Percentiles rank a stretch among this genome's conserved stretches.
phyloP scores from a whole-genome alignment of 1,284 basidiomycete species.

The Cutaneotrichosporon sp. region DNA sequence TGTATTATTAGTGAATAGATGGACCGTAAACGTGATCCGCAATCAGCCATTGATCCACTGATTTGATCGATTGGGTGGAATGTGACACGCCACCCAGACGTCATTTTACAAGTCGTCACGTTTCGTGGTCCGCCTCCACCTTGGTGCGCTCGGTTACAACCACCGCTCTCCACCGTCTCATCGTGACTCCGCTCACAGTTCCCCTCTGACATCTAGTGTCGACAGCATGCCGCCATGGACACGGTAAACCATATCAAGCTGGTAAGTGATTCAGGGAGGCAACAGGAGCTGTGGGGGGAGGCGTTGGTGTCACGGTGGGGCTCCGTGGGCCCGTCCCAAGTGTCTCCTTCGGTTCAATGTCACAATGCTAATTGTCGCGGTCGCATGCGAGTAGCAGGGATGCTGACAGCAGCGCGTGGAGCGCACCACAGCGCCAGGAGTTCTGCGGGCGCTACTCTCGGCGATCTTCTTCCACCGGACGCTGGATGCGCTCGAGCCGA shows the following conservation, averaged over 20 bases:
- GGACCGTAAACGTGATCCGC: too few relatives aligned
- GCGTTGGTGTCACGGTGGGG: not conserved
- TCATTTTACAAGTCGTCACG: too few relatives aligned
- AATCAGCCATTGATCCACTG: not conserved
- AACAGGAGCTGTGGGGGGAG: not conserved
- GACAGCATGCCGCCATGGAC: slow-evolving; percentile 21
- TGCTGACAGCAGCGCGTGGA: slow-evolving; percentile 20
- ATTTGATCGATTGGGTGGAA: not conserved
- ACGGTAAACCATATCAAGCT: slow-evolving; percentile 28
- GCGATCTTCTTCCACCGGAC: slow-evolving; percentile 43
- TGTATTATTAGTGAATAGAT: slow-evolving; percentile 1
- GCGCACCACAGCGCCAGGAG: slow-evolving; percentile 24
- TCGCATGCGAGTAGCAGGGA: too few relatives aligned
- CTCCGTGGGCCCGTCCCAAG: not conserved
- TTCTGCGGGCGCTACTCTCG: slow-evolving; percentile 31
- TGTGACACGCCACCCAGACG: too few relatives aligned
- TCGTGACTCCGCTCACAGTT: not conserved
- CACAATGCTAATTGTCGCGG: too few relatives aligned
- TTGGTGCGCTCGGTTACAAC: too few relatives aligned
- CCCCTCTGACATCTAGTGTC: not conserved
- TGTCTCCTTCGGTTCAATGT: too few relatives aligned
- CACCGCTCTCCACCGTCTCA: not conserved
- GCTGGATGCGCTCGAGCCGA: slow-evolving; percentile 35
- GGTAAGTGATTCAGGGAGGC: slow-evolving; percentile 9
- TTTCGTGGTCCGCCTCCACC: too few relatives aligned